These are phyloP conservation scores for Erythrobasidium yunnanense DNA, from an alignment of 768 basidiomycete species.

Conservation along the genomic window DNA sequence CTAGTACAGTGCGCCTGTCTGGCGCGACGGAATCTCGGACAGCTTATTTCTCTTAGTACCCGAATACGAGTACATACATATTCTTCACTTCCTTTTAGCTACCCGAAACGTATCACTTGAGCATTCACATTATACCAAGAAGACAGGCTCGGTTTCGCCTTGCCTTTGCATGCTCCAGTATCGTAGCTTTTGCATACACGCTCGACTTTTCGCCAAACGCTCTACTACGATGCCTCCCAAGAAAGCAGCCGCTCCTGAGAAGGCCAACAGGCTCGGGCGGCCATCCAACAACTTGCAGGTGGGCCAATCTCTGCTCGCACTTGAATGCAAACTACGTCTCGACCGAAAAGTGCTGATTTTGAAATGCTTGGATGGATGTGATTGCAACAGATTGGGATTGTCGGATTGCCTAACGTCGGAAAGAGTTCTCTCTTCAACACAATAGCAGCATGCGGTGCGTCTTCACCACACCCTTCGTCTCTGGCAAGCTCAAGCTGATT, in stretches of 20 bases:
- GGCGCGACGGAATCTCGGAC: too few relatives aligned
- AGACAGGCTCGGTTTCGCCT: too few relatives aligned
- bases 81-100: too few relatives aligned
- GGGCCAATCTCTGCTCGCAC: conserved; percentile 69
- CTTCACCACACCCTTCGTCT: too few relatives aligned
- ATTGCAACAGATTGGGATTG: conserved; percentile 23
- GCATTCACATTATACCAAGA: too few relatives aligned
- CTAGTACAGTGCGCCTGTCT: too few relatives aligned
- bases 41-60: too few relatives aligned
- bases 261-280: conserved; percentile 75
- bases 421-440: conserved; percentile 99
- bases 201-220: too few relatives aligned
- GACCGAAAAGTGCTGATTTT: not conserved
- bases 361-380: not conserved
- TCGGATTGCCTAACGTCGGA: conserved; percentile 79
- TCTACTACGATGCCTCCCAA: conserved; percentile 98
- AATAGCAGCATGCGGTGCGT: conserved; percentile 71
- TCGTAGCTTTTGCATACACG: too few relatives aligned
- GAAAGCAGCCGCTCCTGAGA: conserved; percentile 64
- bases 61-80: too few relatives aligned
- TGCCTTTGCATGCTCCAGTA: too few relatives aligned
- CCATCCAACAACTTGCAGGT: conserved; percentile 96
- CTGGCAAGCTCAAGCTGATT: not conserved
- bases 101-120: too few relatives aligned
- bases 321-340: not conserved